These are phyloP conservation scores for Talaromyces borbonicus DNA, from an alignment of 495 filamentous ascomycete genomes.

Conservation along the genomic window DNA sequence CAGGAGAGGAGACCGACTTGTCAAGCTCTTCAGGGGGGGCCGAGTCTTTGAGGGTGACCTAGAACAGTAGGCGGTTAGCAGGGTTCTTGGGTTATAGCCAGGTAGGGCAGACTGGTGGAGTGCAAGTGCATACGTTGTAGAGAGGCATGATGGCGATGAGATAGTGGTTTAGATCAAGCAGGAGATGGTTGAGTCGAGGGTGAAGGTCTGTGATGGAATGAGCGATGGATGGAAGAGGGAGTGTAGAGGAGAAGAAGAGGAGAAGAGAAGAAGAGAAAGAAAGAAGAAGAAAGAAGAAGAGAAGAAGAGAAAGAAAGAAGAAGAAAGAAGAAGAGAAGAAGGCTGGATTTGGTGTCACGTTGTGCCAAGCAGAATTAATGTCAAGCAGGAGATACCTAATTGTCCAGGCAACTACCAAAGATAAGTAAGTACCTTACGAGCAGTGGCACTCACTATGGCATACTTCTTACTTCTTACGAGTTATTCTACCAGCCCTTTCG, in stretches of 20 bases:
- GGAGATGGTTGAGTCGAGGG: background rate
- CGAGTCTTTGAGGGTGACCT: constrained; percentile 73
- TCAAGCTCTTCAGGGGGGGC: constrained; percentile 51
- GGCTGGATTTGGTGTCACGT: background rate
- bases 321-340: background rate
- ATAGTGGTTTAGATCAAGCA: background rate
- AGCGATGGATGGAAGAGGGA: background rate
- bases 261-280: background rate
- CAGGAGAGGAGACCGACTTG: constrained; percentile 34
- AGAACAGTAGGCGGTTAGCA: background rate
- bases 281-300: background rate
- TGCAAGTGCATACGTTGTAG: constrained; percentile 56
- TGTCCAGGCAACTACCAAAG: no score
- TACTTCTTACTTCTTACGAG: no score
- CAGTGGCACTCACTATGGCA: no score
- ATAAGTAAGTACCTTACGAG: no score
- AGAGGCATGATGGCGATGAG: constrained; percentile 48
- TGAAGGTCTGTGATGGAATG: background rate
- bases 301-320: background rate
- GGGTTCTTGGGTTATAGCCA: background rate
- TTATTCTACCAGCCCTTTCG: no score
- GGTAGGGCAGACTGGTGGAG: background rate
- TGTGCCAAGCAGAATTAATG: background rate
- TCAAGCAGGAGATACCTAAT: no score
- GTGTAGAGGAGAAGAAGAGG: background rate